Evolutionary conservation across 371 early-diverging fungal species (phyloP).

Genomic region (Choanephora cucurbitarum): DNA sequence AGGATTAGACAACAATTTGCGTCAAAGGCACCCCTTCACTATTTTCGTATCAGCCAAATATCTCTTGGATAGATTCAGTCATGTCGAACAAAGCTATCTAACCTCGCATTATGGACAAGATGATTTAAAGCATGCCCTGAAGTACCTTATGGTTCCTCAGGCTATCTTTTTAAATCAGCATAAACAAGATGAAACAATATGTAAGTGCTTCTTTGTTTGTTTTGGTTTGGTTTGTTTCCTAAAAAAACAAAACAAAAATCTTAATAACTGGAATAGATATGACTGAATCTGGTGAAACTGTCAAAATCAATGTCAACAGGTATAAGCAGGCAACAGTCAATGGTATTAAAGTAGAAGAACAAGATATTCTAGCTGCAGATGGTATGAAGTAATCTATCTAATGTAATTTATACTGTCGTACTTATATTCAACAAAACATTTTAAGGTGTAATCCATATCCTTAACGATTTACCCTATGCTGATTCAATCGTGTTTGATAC

Average conservation of each 20-base stretch:
- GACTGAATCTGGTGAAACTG: conserved; percentile 31
- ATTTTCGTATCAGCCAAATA: conserved; percentile 39
- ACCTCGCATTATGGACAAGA: conserved; percentile 34
- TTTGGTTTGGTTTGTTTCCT: no score
- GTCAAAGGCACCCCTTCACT: conserved; percentile 45
- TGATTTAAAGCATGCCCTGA: conserved; percentile 36
- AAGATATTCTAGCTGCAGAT: conserved; percentile 43
- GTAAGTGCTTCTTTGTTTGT: conserved; percentile 8
- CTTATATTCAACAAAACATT: no score
- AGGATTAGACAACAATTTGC: conserved; percentile 14
- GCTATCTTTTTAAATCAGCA: conserved; percentile 35
- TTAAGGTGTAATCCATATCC: conserved; percentile 47
- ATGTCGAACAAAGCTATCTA: conserved; percentile 43
- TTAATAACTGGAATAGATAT: no score
- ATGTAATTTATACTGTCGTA: no score
- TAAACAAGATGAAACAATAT: conserved; percentile 22
- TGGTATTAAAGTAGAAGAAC: conserved; percentile 21
- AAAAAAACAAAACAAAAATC: no score
- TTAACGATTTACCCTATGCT: conserved; percentile 40
- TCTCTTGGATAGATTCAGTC: conserved; percentile 37
- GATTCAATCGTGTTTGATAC: conserved; percentile 40
- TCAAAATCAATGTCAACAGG: conserved; percentile 21
- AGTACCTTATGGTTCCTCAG: conserved; percentile 42
- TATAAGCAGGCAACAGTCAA: conserved; percentile 28
- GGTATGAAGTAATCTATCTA: conserved; percentile 23